These are phyloP conservation scores for Dictyostelium purpureum DNA, from an alignment of 78 protist species.

Conservation along the genomic window DNA sequence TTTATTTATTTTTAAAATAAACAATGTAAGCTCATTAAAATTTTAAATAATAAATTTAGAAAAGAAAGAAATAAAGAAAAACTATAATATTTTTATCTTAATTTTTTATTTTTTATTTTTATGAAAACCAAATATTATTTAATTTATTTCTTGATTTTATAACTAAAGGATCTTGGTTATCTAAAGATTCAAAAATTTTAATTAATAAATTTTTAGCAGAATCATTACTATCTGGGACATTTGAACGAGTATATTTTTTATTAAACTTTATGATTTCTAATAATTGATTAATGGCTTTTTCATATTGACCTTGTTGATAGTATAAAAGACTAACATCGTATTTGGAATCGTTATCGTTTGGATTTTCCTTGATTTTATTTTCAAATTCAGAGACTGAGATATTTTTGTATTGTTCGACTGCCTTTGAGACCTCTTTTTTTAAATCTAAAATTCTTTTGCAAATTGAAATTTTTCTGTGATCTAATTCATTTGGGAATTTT, in stretches of 20 bases:
- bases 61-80: no score
- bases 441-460: neutral
- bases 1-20: no score
- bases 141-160: conserved; percentile 15
- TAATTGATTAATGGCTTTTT: neutral
- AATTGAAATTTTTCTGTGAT: neutral
- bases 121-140: conserved; percentile 7
- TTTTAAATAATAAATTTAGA: no score
- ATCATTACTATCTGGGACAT: neutral
- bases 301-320: neutral
- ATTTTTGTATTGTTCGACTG: neutral
- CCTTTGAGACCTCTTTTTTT: neutral
- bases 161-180: conserved; percentile 4
- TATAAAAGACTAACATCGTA: neutral
- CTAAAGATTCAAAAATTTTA: conserved; percentile 11
- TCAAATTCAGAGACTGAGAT: neutral
- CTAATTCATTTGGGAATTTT: conserved; percentile 8
- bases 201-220: neutral
- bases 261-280: neutral
- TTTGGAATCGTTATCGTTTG: neutral
- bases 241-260: neutral
- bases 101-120: no score
- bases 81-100: no score
- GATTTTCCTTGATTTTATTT: neutral
- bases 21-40: no score